Evolutionary conservation across 2,329 filamentous ascomycete genomes (phyloP), one percentile per base, ranked within the genome.

Genomic region (Trichoderma atroviride): DNA sequence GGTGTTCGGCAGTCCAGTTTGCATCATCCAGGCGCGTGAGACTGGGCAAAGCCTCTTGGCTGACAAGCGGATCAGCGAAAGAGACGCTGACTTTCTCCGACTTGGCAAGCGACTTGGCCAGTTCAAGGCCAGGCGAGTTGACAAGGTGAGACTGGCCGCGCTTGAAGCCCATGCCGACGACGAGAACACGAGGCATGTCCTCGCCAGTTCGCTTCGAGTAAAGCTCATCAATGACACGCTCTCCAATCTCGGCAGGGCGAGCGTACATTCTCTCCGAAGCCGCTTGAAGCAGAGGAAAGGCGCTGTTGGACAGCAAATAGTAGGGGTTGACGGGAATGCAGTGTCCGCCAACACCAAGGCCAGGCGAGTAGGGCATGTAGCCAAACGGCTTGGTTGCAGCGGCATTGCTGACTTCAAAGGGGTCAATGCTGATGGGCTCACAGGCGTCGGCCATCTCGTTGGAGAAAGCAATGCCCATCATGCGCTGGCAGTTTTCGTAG

Each of bases 401-500:
- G 1, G 85, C 84, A 4, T 72, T 73, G 62, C 80, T 82, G 19
- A 87, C 85, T 73, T 87, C 85, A 59, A 81, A 84, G 0, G 83
- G 81, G 69, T 87, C 81, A 58, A 87, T 85, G 29, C 74, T 78
- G 58, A 83, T 80, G 0, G 76, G 70, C 9, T 75, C 65, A 66
- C 84, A 87, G 7, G 85, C 85, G 71, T 87, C 84, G 1, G 85
- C 84, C 83, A 87, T 86, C 71, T 87, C 85, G 72, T 87, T 87
- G 68, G 81, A 84, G 68, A 84, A 87, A 0, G 85, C 84, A 40
- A 86, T 85, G 73, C 81, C 81, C 14, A 87, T 77, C 82, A 86
- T 87, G 2, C 85, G 80, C 74, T 87, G 84, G 73, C 86, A 88
- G 74, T 87, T 88, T 70, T 87, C 85, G 73, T 86, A 88, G 14